Conservation (phyloP, 768 basidiomycete genomes). For the Rhizopogon rudus region DNA sequence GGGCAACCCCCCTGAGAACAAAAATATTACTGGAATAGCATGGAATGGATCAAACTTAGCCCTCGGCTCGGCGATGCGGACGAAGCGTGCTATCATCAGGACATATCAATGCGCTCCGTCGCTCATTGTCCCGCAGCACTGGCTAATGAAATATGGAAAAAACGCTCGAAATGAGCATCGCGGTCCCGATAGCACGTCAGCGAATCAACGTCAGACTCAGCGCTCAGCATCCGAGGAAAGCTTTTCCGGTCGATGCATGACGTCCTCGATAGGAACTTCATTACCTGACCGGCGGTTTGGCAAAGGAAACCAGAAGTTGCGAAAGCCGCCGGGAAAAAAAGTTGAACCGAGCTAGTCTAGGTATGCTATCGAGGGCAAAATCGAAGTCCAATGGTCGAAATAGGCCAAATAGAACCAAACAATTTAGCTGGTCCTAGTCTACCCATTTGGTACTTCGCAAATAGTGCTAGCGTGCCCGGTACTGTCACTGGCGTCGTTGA, state of each 20-base stretch:
- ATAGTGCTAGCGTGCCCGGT: too few relatives aligned
- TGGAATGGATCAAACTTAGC: slow-evolving; percentile 3
- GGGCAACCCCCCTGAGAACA: not conserved
- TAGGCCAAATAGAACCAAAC: not conserved
- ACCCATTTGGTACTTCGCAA: too few relatives aligned
- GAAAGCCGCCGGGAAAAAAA: too few relatives aligned
- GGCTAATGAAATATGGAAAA: not conserved
- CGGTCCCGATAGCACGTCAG: not conserved
- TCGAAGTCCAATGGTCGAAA: not conserved
- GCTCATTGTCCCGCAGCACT: not conserved
- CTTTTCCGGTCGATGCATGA: not conserved
- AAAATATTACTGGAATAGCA: not conserved
- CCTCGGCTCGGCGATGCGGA: slow-evolving; percentile 14
- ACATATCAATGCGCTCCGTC: not conserved
- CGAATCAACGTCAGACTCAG: not conserved
- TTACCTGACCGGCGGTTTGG: too few relatives aligned
- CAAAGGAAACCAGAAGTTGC: too few relatives aligned
- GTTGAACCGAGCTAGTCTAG: too few relatives aligned
- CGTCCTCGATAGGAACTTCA: too few relatives aligned
- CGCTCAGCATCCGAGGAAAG: not conserved
- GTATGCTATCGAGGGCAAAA: too few relatives aligned
- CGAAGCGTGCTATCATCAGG: slow-evolving; percentile 3
- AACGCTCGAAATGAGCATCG: not conserved
- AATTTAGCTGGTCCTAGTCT: not conserved
- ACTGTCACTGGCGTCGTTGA: not conserved